Evolutionary conservation across 2,329 filamentous ascomycete species (phyloP).

Genomic region (Calonectria honghensis): DNA sequence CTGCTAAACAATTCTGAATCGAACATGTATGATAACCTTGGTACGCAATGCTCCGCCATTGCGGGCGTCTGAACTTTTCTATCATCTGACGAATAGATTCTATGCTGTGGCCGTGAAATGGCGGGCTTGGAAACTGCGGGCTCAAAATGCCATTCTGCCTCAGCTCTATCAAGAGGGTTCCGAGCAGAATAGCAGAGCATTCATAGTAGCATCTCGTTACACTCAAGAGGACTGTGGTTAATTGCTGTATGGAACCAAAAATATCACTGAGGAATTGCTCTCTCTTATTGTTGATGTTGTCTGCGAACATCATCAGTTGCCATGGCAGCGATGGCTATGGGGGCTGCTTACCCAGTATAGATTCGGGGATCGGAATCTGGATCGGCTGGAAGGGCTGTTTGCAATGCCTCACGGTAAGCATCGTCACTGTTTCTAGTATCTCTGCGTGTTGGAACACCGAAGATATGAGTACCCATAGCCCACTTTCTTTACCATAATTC

Average conservation of each 20-base stretch:
- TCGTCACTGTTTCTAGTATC: conserved; percentile 10
- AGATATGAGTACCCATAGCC: conserved; percentile 17
- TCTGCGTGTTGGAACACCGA: conserved; percentile 9
- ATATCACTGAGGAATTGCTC: not conserved
- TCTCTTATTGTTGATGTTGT: conserved; percentile 11
- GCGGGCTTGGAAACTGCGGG: not conserved
- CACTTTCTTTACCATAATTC: conserved; percentile 2
- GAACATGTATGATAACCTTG: not conserved
- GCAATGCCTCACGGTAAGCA: conserved; percentile 36
- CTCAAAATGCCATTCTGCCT: conserved; percentile 2
- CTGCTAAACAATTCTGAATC: not conserved
- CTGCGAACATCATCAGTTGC: not conserved
- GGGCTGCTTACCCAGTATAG: conserved; percentile 25
- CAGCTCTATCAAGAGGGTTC: conserved; percentile 40
- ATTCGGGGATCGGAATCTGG: conserved; percentile 17
- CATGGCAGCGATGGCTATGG: not conserved
- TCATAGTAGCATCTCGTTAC: conserved; percentile 34
- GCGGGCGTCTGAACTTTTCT: not conserved
- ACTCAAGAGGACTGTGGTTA: not conserved
- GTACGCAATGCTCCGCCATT: not conserved
- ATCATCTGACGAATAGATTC: not conserved
- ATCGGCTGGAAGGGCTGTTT: conserved; percentile 2
- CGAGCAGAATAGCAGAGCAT: conserved; percentile 46
- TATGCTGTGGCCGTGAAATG: not conserved
- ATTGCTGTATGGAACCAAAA: conserved; percentile 4